Percentiles rank a stretch among this genome's conserved stretches.
phyloP scores from a whole-genome alignment of 495 filamentous ascomycete genomes.

The Penicillium silybi region DNA sequence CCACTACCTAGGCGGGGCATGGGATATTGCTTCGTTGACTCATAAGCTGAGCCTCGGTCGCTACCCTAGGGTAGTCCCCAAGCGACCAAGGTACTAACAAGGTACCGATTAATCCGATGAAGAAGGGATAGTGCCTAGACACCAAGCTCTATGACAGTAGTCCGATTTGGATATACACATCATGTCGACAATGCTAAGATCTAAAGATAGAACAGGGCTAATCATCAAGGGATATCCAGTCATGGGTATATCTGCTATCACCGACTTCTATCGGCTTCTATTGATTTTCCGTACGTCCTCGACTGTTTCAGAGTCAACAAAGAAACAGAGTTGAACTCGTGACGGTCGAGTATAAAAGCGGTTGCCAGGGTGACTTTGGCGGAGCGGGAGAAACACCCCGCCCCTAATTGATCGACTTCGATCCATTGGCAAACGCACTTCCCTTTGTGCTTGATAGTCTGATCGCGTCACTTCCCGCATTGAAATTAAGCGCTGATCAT shows the following conservation, averaged over 20 bases:
- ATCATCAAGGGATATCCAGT: slow-evolving; percentile 10
- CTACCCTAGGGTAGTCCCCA: not conserved
- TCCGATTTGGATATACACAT: too few species aligned
- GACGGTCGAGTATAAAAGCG: not conserved
- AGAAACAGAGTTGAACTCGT: not conserved
- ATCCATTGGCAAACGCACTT: slow-evolving; percentile 4
- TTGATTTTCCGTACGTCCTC: too few species aligned
- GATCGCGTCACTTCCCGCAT: not conserved
- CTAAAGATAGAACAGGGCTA: not conserved
- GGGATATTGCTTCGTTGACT: too few species aligned
- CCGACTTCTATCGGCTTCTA: not conserved
- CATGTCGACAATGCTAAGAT: not conserved
- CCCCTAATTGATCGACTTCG: slow-evolving; percentile 6
- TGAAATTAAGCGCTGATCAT: slow-evolving; percentile 8
- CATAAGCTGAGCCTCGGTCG: too few species aligned
- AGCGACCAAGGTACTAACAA: not conserved
- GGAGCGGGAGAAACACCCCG: slow-evolving; percentile 12
- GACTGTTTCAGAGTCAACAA: not conserved
- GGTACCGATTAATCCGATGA: not conserved
- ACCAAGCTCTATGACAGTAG: not conserved
- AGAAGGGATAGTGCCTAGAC: not conserved
- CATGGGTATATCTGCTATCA: not conserved
- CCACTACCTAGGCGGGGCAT: too few species aligned
- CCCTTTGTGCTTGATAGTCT: not conserved
- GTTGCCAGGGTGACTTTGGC: slow-evolving; percentile 24